Conservation (phyloP, 192 early-diverging fungal genomes). For the Dissophora globulifera region DNA sequence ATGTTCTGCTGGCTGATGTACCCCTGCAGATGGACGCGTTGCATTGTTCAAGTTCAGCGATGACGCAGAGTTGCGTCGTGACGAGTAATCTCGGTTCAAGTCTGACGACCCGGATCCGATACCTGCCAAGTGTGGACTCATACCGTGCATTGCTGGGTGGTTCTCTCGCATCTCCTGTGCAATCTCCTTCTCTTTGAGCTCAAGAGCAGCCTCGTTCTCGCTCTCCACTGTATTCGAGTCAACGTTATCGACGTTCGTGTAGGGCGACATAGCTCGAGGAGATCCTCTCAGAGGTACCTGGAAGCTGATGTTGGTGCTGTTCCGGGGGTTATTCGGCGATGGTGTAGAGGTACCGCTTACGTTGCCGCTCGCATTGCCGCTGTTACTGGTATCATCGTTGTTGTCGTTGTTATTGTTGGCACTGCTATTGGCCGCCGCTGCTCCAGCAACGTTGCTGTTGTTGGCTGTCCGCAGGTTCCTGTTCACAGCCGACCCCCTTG, state of each 20-base stretch:
- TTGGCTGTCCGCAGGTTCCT: slow-evolving; percentile 12
- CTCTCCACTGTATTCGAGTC: too few species aligned
- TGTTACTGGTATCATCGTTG: neutral
- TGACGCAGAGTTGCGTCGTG: neutral
- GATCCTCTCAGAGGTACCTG: slow-evolving; percentile 5
- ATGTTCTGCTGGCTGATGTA: slow-evolving; percentile 13
- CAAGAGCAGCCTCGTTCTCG: neutral
- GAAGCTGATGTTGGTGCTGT: slow-evolving; percentile 31
- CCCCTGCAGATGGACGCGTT: neutral
- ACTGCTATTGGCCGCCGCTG: neutral
- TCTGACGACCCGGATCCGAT: neutral
- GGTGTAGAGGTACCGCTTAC: too few species aligned
- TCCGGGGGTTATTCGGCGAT: neutral
- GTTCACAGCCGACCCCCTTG: slow-evolving; percentile 36
- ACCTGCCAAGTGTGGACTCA: neutral
- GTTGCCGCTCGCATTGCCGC: too few species aligned
- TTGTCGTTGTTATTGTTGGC: slow-evolving; percentile 8
- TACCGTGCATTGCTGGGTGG: slow-evolving; percentile 20
- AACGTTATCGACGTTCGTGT: too few species aligned
- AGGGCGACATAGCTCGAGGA: too few species aligned
- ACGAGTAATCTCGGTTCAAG: neutral
- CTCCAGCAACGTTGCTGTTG: neutral
- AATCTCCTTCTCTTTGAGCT: slow-evolving; percentile 8
- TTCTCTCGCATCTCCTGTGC: slow-evolving; percentile 16
- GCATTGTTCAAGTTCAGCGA: neutral